Evolutionary conservation across 805 yeast species (phyloP).

Genomic region (Starmerella ratchasimensis): DNA sequence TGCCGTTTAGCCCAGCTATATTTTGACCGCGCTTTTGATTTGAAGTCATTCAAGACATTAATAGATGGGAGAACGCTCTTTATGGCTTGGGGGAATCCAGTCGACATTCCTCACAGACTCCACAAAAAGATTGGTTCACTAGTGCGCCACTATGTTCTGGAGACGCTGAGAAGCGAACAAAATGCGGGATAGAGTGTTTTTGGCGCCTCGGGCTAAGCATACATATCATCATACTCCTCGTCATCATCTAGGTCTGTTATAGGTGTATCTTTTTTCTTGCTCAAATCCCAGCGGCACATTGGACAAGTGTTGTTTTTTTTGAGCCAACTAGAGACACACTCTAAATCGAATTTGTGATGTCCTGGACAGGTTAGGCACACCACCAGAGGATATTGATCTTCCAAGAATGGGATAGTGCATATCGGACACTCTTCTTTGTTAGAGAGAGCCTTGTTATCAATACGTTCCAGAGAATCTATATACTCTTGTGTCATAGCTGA

Average conservation of each 20-base stretch:
- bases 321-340: constrained; percentile 85
- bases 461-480: constrained; percentile 65
- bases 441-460: constrained; percentile 34
- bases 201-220: constrained; percentile 35
- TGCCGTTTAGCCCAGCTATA: constrained; percentile 53
- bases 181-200: too few relatives aligned
- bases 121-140: constrained; percentile 10
- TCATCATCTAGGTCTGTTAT: constrained; percentile 39
- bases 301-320: constrained; percentile 54
- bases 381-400: constrained; percentile 65
- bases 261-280: constrained; percentile 30
- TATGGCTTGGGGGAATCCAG: constrained; percentile 25
- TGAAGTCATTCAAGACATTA: constrained; percentile 12
- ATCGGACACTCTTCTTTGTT: constrained; percentile 62
- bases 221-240: constrained; percentile 62
- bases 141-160: constrained; percentile 7
- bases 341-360: constrained; percentile 69
- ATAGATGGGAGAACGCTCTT: constrained; percentile 23
- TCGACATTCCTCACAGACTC: constrained; percentile 16
- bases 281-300: constrained; percentile 62
- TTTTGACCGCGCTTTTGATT: constrained; percentile 43
- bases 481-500: constrained; percentile 45
- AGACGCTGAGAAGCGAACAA: not conserved
- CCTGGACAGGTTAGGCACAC: constrained; percentile 58
- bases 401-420: constrained; percentile 58